Percentiles rank a stretch among this genome's conserved stretches.
phyloP scores from a whole-genome alignment of 495 filamentous ascomycete species.

The Lophium mytilinum region DNA sequence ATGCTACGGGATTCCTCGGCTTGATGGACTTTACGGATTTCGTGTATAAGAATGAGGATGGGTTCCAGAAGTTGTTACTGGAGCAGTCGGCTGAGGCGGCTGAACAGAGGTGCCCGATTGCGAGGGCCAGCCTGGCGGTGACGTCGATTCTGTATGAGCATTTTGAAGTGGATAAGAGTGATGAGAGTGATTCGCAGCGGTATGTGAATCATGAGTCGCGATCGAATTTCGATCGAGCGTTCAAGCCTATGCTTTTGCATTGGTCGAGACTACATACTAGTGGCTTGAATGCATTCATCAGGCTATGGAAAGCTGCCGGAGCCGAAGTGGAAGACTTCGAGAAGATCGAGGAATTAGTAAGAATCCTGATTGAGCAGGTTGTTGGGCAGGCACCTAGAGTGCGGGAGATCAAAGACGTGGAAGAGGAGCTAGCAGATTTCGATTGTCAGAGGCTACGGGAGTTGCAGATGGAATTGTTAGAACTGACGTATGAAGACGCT shows the following conservation, averaged over 20 bases:
- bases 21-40: constrained; percentile 98
- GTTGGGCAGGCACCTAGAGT: constrained; percentile 75
- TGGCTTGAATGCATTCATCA: constrained; percentile 80
- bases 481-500: constrained; percentile 83
- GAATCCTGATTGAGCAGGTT: constrained; percentile 86
- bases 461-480: constrained; percentile 90
- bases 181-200: constrained; percentile 69
- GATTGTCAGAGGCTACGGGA: constrained; percentile 69
- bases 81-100: constrained; percentile 74
- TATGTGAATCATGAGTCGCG: constrained; percentile 71
- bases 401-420: constrained; percentile 80
- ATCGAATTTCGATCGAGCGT: constrained; percentile 75
- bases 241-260: constrained; percentile 80
- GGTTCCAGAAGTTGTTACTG: constrained; percentile 77
- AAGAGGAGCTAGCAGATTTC: constrained; percentile 79
- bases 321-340: constrained; percentile 81
- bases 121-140: constrained; percentile 77
- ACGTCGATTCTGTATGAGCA: constrained; percentile 88
- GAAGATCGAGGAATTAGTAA: constrained; percentile 82
- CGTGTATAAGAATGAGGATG: constrained; percentile 80
- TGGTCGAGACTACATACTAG: constrained; percentile 94
- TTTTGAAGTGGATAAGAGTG: constrained; percentile 86
- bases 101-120: constrained; percentile 76
- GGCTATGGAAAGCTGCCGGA: constrained; percentile 83
- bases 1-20: constrained; percentile 77